phyloP scores from a whole-genome alignment of 208 protist species.

The Wallacemonas sp. region DNA sequence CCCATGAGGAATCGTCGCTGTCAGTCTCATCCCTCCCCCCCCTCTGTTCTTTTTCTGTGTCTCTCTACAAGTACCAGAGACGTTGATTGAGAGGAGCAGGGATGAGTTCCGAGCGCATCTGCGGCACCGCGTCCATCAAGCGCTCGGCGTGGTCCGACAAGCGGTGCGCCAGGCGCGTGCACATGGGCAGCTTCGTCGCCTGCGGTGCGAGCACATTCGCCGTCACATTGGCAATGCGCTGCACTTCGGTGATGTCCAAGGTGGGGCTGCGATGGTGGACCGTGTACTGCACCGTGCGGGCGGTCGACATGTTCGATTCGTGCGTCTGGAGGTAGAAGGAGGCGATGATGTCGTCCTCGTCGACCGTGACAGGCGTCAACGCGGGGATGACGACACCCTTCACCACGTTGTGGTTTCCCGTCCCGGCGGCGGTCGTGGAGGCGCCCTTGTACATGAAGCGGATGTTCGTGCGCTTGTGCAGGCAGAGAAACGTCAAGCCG shows the following conservation, averaged over 20 bases:
- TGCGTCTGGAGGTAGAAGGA: conserved; percentile 91
- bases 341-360: conserved; percentile 36
- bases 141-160: conserved; percentile 76
- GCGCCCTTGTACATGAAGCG: conserved; percentile 74
- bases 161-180: conserved; percentile 82
- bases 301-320: conserved; percentile 85
- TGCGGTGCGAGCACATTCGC: conserved; percentile 64
- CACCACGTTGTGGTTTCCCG: conserved; percentile 54
- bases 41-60: not conserved
- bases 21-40: not conserved
- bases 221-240: conserved; percentile 79
- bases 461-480: conserved; percentile 90
- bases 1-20: too few relatives aligned
- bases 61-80: conserved; percentile 90
- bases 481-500: conserved; percentile 89
- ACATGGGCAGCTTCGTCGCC: conserved; percentile 91
- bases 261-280: conserved; percentile 75
- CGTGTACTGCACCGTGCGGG: conserved; percentile 83
- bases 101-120: conserved; percentile 72
- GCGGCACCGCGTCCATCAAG: conserved; percentile 75
- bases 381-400: conserved; percentile 77
- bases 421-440: too few relatives aligned
- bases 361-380: conserved; percentile 54
- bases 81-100: conserved; percentile 64
- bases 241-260: conserved; percentile 71